Percentiles rank a stretch among this genome's conserved stretches.
Evolutionary conservation across 2,329 filamentous ascomycete species (phyloP).

Genomic region (Alternaria consortialis): DNA sequence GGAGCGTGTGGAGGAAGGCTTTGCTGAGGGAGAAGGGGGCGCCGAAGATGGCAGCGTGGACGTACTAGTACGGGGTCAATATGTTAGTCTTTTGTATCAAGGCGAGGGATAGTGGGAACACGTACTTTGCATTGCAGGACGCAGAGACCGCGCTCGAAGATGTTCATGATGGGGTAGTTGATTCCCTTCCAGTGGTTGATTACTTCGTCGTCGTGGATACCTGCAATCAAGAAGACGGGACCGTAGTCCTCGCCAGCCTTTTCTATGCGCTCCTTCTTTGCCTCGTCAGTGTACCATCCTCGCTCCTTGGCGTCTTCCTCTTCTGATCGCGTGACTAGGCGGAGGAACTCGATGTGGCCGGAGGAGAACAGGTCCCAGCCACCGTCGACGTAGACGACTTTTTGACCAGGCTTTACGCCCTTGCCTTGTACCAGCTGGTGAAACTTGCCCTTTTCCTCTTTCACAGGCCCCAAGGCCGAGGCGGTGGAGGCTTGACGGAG

Average conservation of each 20-base stretch:
- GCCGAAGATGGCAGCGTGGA: constrained; percentile 87
- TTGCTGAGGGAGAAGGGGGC: constrained; percentile 88
- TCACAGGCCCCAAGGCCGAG: constrained; percentile 44
- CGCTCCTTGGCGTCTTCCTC: constrained; percentile 70
- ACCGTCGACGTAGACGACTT: constrained; percentile 93
- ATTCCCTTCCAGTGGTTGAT: constrained; percentile 97
- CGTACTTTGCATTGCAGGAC: constrained; percentile 91
- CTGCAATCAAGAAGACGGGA: constrained; percentile 87
- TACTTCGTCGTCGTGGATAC: constrained; percentile 91
- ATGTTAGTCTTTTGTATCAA: constrained; percentile 6
- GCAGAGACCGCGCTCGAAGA: constrained; percentile 93
- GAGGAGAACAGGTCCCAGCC: constrained; percentile 97
- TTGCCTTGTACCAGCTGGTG: constrained; percentile 74
- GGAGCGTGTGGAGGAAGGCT: constrained; percentile 76
- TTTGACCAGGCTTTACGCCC: constrained; percentile 78
- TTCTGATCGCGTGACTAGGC: constrained; percentile 77
- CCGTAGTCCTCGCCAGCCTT: constrained; percentile 76
- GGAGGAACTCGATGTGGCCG: constrained; percentile 94
- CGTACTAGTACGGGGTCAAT: constrained; percentile 66
- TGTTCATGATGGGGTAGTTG: constrained; percentile 99
- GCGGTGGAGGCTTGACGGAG: constrained; percentile 50
- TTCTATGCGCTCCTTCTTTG: constrained; percentile 68
- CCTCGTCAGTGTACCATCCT: constrained; percentile 78
- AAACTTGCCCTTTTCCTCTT: constrained; percentile 72
- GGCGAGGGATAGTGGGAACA: neutral